Evolutionary conservation across 164 flowering plant species (phyloP).

Genomic region (Taxillus chinensis): DNA sequence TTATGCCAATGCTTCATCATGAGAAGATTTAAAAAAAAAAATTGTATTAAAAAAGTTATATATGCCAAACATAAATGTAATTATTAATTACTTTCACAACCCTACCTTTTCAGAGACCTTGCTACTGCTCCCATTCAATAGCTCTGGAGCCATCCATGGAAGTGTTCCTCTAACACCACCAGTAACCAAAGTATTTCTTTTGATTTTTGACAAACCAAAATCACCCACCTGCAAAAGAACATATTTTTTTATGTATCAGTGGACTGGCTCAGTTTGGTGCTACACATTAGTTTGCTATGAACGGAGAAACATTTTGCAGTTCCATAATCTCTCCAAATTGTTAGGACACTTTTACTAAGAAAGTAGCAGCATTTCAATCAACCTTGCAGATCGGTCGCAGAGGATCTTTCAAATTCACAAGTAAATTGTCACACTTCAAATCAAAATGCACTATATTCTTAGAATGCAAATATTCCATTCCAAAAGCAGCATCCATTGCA

Average conservation of each 20-base stretch:
- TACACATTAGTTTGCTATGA: not conserved
- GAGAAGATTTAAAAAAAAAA: not conserved
- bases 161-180: conserved; percentile 98
- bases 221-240: conserved; percentile 70
- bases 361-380: conserved; percentile 2
- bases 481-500: conserved; percentile 99
- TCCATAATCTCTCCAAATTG: not conserved
- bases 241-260: conserved; percentile 3
- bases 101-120: conserved; percentile 95
- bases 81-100: not conserved
- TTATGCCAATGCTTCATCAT: not conserved
- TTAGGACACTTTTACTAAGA: not conserved
- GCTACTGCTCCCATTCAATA: conserved; percentile 89
- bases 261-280: not conserved
- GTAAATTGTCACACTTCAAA: conserved; percentile 89
- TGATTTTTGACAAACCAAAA: conserved; percentile 95
- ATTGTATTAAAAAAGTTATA: too few species aligned
- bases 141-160: conserved; percentile 99
- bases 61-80: too few species aligned
- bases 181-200: conserved; percentile 92
- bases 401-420: conserved; percentile 87
- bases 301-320: not conserved
- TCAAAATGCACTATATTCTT: conserved; percentile 95
- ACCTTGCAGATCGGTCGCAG: conserved; percentile 89
- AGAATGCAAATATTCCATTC: conserved; percentile 95